phyloP scores from a whole-genome alignment of 108 stramenopile genomes.

The Asterionellopsis glacialis region DNA sequence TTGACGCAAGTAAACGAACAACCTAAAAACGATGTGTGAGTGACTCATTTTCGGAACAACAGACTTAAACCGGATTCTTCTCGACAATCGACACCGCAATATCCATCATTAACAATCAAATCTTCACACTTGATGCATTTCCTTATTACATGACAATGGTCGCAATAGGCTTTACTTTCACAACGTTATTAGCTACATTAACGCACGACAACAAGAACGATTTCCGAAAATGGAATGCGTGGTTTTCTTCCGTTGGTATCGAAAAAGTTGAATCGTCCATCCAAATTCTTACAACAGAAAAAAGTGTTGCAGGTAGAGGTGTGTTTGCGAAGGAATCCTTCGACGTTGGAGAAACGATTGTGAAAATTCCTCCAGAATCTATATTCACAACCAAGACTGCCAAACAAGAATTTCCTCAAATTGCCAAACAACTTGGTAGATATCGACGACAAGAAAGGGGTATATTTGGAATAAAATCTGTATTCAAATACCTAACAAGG shows the following conservation, averaged over 20 bases:
- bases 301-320: slow-evolving; percentile 45
- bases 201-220: no score
- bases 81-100: no score
- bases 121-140: no score
- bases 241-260: slow-evolving; percentile 35
- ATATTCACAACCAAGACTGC: slow-evolving; percentile 20
- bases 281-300: slow-evolving; percentile 31
- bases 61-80: no score
- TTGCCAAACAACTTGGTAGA: slow-evolving; percentile 11
- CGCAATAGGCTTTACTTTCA: no score
- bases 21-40: no score
- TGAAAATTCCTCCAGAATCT: slow-evolving; percentile 28
- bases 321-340: slow-evolving; percentile 34
- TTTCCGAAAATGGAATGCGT: slow-evolving; percentile 8
- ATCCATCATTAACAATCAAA: no score
- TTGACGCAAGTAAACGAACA: no score
- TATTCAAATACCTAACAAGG: neutral
- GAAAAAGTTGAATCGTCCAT: slow-evolving; percentile 16
- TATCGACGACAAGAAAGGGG: slow-evolving; percentile 14
- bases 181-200: no score
- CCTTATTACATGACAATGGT: no score
- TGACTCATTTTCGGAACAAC: no score
- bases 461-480: no score
- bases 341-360: slow-evolving; percentile 20
- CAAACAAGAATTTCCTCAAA: slow-evolving; percentile 7